Evolutionary conservation across 495 filamentous ascomycete genomes (phyloP).

Genomic region (Chaetomium fimeti): DNA sequence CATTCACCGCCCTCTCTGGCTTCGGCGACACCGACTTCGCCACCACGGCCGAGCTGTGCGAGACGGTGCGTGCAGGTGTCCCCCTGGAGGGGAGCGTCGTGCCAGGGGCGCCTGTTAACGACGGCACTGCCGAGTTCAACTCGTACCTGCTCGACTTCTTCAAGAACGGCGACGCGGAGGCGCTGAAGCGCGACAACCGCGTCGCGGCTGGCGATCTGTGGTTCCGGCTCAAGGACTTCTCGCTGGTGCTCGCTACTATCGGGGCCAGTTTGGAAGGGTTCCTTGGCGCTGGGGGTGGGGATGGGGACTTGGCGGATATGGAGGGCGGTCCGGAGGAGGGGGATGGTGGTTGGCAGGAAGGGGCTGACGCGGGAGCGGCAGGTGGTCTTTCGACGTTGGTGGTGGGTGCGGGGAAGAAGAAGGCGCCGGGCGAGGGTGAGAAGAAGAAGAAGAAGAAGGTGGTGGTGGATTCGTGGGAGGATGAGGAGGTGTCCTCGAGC

Average conservation of each 20-base stretch:
- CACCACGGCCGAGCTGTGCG: conserved; percentile 62
- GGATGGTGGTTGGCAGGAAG: conserved; percentile 43
- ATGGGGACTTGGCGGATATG: neutral
- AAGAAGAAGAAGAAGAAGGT: conserved; percentile 28
- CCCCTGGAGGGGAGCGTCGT: conserved; percentile 66
- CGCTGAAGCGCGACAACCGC: conserved; percentile 56
- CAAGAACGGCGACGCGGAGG: conserved; percentile 60
- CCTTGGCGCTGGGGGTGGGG: conserved; percentile 23
- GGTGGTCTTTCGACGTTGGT: conserved; percentile 14
- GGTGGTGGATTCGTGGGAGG: conserved; percentile 36
- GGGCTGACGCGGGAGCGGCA: conserved; percentile 12
- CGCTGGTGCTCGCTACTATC: conserved; percentile 65
- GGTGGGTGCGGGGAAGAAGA: conserved; percentile 18
- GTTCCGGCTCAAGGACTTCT: conserved; percentile 69
- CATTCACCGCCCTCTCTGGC: conserved; percentile 71
- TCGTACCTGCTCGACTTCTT: conserved; percentile 75
- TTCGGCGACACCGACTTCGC: conserved; percentile 56
- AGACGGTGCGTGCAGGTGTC: conserved; percentile 59
- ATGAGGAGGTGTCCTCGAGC: conserved; percentile 21
- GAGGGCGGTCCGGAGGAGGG: conserved; percentile 30
- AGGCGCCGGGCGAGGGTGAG: neutral
- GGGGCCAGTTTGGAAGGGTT: conserved; percentile 55
- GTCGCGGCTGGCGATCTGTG: conserved; percentile 64
- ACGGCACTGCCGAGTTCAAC: conserved; percentile 49
- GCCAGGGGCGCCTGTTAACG: conserved; percentile 45